phyloP scores from a whole-genome alignment of 2,329 filamentous ascomycete genomes.

The Colletotrichum musicola region DNA sequence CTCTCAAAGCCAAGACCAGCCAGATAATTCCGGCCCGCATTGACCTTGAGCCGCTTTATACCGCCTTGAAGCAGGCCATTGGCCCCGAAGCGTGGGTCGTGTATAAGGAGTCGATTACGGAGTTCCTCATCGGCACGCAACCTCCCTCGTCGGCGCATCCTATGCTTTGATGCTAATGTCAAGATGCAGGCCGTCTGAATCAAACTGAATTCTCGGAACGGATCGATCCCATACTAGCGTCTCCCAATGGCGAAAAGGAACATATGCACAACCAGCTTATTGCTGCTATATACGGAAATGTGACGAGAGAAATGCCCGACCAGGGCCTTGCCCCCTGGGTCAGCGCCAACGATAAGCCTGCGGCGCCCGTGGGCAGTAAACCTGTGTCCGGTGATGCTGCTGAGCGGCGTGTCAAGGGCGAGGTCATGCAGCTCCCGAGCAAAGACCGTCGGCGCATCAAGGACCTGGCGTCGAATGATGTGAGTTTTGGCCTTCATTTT shows the following conservation, averaged over 20 bases:
- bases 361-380: conserved; percentile 68
- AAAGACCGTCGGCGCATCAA: conserved; percentile 76
- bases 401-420: conserved; percentile 74
- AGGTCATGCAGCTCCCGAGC: conserved; percentile 78
- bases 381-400: conserved; percentile 74
- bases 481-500: conserved; percentile 2
- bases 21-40: conserved; percentile 75
- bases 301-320: conserved; percentile 77
- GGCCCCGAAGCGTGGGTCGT: conserved; percentile 71
- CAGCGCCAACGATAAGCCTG: conserved; percentile 77
- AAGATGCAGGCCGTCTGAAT: conserved; percentile 68
- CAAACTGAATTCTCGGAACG: conserved; percentile 70
- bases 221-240: conserved; percentile 71
- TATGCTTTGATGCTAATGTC: neutral
- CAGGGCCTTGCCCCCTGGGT: conserved; percentile 78
- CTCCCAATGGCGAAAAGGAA: conserved; percentile 68
- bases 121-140: conserved; percentile 71
- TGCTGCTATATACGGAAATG: conserved; percentile 76
- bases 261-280: conserved; percentile 78
- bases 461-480: conserved; percentile 61
- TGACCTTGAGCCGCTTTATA: conserved; percentile 75
- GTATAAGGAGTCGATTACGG: conserved; percentile 73
- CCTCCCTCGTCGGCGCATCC: conserved; percentile 6
- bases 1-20: conserved; percentile 69
- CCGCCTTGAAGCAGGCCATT: conserved; percentile 70